Evolutionary conservation across 768 basidiomycete genomes (phyloP).

Genomic region (Cystobasidiopsis lactophilus): DNA sequence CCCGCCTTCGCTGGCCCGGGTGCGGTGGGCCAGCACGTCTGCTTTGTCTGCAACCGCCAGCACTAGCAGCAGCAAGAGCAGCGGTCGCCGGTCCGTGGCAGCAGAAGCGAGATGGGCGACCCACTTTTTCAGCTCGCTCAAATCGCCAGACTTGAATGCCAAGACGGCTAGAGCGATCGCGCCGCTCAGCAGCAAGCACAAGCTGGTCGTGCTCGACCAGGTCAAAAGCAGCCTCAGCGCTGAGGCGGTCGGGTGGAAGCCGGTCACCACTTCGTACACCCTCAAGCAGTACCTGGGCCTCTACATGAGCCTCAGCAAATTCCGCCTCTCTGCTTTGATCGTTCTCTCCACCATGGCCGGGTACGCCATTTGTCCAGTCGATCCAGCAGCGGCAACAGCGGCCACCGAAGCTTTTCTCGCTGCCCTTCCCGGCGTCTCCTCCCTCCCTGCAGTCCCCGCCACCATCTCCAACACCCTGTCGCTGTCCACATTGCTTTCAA

Average conservation of each 20-base stretch:
- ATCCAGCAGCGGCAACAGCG: conserved; percentile 32
- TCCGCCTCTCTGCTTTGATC: conserved; percentile 58
- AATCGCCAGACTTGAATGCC: too few species aligned
- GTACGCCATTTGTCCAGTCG: conserved; percentile 75
- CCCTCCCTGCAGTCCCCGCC: not conserved
- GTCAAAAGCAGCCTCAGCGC: too few species aligned
- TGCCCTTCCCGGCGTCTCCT: not conserved
- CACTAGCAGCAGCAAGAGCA: too few species aligned
- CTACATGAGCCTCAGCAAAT: conserved; percentile 65
- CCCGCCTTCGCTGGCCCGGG: too few species aligned
- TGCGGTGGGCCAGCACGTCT: too few species aligned
- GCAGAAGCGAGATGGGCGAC: too few species aligned
- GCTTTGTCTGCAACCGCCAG: too few species aligned
- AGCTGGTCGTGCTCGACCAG: not conserved
- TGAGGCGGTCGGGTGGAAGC: not conserved
- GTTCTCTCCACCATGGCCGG: conserved; percentile 77
- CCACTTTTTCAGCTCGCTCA: too few species aligned
- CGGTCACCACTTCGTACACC: conserved; percentile 20
- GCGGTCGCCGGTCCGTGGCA: too few species aligned
- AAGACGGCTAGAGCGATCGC: too few species aligned
- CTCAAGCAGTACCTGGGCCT: conserved; percentile 35
- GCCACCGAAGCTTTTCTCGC: conserved; percentile 19
- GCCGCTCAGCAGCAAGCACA: not conserved
- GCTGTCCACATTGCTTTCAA: conserved; percentile 58
- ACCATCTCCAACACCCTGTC: conserved; percentile 1